phyloP scores from a whole-genome alignment of 176 grass and related monocot genomes.

The Tuctoria greenei region DNA sequence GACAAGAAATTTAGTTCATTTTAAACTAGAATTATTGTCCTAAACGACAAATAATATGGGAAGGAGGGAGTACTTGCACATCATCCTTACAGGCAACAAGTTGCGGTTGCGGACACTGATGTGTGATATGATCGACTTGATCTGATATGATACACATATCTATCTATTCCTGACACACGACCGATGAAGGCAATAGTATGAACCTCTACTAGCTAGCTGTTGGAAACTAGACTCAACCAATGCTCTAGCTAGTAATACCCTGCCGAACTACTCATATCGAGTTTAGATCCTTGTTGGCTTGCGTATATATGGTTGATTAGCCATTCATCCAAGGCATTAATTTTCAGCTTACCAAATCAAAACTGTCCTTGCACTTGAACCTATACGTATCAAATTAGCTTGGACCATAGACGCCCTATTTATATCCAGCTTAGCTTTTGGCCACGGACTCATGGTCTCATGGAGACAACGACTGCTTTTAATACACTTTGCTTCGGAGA shows the following conservation, averaged over 20 bases:
- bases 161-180: too few relatives aligned
- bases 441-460: background rate
- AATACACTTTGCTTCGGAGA: background rate
- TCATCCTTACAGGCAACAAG: background rate
- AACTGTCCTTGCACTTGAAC: background rate
- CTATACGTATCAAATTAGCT: background rate
- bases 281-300: background rate
- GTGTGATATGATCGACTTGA: background rate
- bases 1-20: too few relatives aligned
- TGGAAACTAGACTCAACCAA: too few relatives aligned
- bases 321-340: background rate
- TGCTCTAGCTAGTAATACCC: too few relatives aligned
- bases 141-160: background rate
- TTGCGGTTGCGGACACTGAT: background rate
- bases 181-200: too few relatives aligned
- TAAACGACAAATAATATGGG: too few relatives aligned
- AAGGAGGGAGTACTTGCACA: too few relatives aligned
- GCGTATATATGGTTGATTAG: background rate
- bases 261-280: background rate
- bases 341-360: background rate
- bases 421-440: background rate
- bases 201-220: too few relatives aligned
- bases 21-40: too few relatives aligned
- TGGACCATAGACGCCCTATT: background rate
- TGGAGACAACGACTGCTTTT: constrained; percentile 2